Percentiles rank a stretch among this genome's conserved stretches.
phyloP scores from a whole-genome alignment of 2,329 filamentous ascomycete species.

The Coniochaeta hoffmannii region DNA sequence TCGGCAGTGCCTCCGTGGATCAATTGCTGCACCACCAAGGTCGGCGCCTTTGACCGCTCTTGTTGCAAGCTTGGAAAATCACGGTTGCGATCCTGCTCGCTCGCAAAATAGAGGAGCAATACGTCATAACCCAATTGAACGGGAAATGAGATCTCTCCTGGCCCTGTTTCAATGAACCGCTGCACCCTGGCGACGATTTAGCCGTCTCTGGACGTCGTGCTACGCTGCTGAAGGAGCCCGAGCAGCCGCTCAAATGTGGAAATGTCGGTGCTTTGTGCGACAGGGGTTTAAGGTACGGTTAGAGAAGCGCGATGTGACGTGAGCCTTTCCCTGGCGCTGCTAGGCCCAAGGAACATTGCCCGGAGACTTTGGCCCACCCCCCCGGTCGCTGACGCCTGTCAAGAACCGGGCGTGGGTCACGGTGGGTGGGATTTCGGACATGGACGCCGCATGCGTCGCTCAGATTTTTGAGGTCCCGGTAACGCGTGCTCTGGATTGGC shows the following conservation, averaged over 20 bases:
- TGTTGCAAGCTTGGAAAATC: too few relatives aligned
- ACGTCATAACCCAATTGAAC: neutral
- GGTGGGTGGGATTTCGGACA: neutral
- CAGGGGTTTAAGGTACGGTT: neutral
- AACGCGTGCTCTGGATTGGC: neutral
- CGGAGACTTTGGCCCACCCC: neutral
- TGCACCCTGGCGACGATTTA: neutral
- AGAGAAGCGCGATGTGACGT: neutral
- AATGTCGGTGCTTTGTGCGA: neutral
- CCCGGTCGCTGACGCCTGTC: neutral
- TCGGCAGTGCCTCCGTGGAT: neutral
- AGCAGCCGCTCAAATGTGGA: neutral
- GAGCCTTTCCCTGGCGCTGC: neutral
- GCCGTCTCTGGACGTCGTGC: neutral
- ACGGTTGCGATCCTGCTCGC: neutral
- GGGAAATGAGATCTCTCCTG: neutral
- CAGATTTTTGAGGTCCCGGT: neutral
- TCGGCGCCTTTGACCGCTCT: too few relatives aligned
- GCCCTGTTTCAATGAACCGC: neutral
- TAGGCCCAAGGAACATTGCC: neutral
- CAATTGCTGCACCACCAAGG: too few relatives aligned
- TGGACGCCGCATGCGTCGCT: neutral
- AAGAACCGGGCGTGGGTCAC: neutral
- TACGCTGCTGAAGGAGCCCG: neutral
- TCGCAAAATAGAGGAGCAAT: neutral